phyloP scores from a whole-genome alignment of 108 stramenopile species.

The Nitzschia sp. region DNA sequence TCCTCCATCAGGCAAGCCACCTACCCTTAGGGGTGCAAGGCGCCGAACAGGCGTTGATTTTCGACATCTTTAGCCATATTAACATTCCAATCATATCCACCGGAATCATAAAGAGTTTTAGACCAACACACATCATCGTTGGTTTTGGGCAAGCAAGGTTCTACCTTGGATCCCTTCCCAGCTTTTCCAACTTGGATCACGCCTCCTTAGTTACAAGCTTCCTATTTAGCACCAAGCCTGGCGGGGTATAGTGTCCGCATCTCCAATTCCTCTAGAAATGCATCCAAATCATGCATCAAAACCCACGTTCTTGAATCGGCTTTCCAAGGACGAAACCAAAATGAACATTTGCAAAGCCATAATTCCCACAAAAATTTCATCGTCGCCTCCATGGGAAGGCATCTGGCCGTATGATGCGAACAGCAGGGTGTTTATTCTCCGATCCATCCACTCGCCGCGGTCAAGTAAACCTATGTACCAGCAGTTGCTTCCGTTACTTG shows the following conservation, averaged over 20 bases:
- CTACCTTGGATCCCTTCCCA: not conserved
- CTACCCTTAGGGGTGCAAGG: too few species aligned
- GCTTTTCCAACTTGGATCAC: not conserved
- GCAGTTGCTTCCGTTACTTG: not conserved
- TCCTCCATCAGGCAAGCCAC: too few species aligned
- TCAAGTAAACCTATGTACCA: conserved; percentile 35
- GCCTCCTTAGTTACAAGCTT: conserved; percentile 1
- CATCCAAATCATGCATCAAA: conserved; percentile 15
- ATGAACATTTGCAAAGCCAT: conserved; percentile 33
- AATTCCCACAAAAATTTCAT: conserved; percentile 33
- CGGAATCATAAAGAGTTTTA: conserved; percentile 20
- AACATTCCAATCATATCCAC: conserved; percentile 18
- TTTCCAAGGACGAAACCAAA: conserved; percentile 35
- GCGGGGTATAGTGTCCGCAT: conserved; percentile 5
- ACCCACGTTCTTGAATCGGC: not conserved
- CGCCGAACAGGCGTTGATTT: too few species aligned
- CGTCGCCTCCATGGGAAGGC: conserved; percentile 31
- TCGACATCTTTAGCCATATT: too few species aligned
- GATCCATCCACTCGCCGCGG: not conserved
- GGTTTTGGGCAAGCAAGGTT: conserved; percentile 20
- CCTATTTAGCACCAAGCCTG: not conserved
- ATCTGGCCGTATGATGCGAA: conserved; percentile 3
- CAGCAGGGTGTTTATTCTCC: conserved; percentile 14
- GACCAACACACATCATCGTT: conserved; percentile 25
- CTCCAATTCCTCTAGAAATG: conserved; percentile 14